Evolutionary conservation across 176 grass and related monocot species (phyloP).

Genomic region (Musa beccarii): DNA sequence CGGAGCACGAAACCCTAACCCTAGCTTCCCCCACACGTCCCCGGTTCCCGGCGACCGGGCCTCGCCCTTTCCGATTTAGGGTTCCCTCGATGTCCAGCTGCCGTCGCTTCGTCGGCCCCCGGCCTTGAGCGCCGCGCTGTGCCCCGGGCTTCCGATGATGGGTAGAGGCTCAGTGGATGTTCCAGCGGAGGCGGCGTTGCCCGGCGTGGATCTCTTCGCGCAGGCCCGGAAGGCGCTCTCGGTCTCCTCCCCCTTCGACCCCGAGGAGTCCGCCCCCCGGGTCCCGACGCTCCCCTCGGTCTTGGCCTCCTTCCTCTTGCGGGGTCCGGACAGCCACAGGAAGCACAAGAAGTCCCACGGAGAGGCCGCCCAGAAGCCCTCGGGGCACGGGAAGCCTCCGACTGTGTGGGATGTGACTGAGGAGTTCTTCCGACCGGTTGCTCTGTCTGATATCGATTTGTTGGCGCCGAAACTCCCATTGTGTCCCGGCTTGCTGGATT

Average conservation of each 20-base stretch:
- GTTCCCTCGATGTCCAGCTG: slow-evolving; percentile 31
- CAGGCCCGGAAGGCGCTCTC: slow-evolving; percentile 79
- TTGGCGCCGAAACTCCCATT: slow-evolving; percentile 40
- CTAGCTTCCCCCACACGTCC: slow-evolving; percentile 27
- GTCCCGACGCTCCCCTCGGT: slow-evolving; percentile 61
- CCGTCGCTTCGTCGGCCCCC: slow-evolving; percentile 1
- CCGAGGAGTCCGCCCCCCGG: slow-evolving; percentile 52
- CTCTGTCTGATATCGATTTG: slow-evolving; percentile 49
- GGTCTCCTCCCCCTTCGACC: slow-evolving; percentile 68
- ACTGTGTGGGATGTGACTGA: slow-evolving; percentile 78
- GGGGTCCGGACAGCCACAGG: slow-evolving; percentile 39
- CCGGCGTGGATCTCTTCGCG: slow-evolving; percentile 37
- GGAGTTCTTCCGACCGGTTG: slow-evolving; percentile 62
- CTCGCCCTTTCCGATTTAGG: slow-evolving; percentile 6
- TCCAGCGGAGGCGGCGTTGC: slow-evolving; percentile 20
- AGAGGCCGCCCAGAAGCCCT: slow-evolving; percentile 27
- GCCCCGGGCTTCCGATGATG: background rate
- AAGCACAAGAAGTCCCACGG: slow-evolving; percentile 59
- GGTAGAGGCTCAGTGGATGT: background rate
- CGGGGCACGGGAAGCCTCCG: slow-evolving; percentile 28
- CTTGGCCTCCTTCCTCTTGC: slow-evolving; percentile 50
- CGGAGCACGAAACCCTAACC: slow-evolving; percentile 75
- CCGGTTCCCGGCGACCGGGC: background rate
- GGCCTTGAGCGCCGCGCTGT: slow-evolving; percentile 40
- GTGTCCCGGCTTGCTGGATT: slow-evolving; percentile 27